Evolutionary conservation across 1,284 basidiomycete species (phyloP), one percentile per base, ranked within the genome.

Genomic region (Rhodotorula sp.): DNA sequence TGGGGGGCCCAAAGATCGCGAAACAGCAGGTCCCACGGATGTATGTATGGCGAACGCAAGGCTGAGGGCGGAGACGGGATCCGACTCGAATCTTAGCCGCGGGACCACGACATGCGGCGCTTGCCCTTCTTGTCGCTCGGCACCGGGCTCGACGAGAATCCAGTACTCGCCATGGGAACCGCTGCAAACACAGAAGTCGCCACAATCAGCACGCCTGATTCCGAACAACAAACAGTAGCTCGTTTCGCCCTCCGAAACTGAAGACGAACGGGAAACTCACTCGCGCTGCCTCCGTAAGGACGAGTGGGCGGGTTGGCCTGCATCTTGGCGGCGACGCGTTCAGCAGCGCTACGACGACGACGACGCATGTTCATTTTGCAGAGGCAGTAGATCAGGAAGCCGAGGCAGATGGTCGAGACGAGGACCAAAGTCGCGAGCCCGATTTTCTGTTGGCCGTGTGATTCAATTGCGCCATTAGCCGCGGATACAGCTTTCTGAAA

Each of bases 331-430:
- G 64, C 57, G 30, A 67, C 45, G 8, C 66, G 62, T 60, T 71
- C 64, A 7, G 64, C 69, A 5, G 66, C 59, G 44, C 45, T 49
- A 6, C 54, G 45, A 4, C 69, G 59, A 18, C 66, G 48, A 12
- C 51, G 63, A 4, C 69, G 66, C n/a, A 53, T 26, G 54, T 60
- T 56, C 26, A 71, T 51, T 60, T 68, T 71, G 69, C 69, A 71
- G n/a, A 26, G 20, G 49, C 69, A 71, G 62, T 65, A 55, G 54
- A 62, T 22, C 44, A 71, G 30, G 17, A 33, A 20, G 33, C 45
- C 49, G 60, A 71, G 59, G 60, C 58, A 24, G 48, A 65, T 15
- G n/a, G 45, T 18, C n/a, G 49, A 42, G 49, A 59, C 22, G 12
- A 61, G 51, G 54, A 67, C 24, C 29, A 71, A 30, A 26, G 66